Conservation (phyloP, 345 rosid genomes). For the Brassica cretica region DNA sequence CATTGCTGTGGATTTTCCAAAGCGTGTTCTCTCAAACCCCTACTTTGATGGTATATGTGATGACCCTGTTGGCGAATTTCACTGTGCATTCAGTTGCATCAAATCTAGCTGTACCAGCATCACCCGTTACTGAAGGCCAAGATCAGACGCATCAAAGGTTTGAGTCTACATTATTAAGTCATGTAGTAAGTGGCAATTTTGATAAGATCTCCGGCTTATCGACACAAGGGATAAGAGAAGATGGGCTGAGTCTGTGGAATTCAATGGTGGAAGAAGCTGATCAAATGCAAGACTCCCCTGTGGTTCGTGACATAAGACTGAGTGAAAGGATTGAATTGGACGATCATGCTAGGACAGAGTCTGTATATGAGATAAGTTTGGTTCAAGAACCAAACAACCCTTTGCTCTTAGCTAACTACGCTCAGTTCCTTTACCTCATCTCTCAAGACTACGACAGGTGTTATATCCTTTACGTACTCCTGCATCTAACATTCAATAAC, state of each 20-base stretch:
- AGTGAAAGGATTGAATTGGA: slow-evolving; percentile 49
- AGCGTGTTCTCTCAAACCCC: slow-evolving; percentile 70
- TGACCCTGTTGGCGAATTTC: slow-evolving; percentile 70
- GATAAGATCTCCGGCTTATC: slow-evolving; percentile 11
- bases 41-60: slow-evolving; percentile 70
- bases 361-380: slow-evolving; percentile 54
- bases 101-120: slow-evolving; percentile 20
- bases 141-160: not conserved
- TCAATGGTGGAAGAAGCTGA: slow-evolving; percentile 52
- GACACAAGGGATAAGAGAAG: slow-evolving; percentile 28
- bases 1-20: slow-evolving; percentile 68
- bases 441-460: slow-evolving; percentile 65
- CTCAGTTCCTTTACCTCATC: slow-evolving; percentile 64
- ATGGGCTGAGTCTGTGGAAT: slow-evolving; percentile 56
- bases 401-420: slow-evolving; percentile 71
- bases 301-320: slow-evolving; percentile 43
- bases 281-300: slow-evolving; percentile 40
- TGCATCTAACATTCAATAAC: not conserved
- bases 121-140: not conserved
- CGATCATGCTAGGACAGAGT: slow-evolving; percentile 52
- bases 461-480: not conserved
- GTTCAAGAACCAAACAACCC: slow-evolving; percentile 63
- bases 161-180: not conserved
- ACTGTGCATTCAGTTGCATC: slow-evolving; percentile 59
- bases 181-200: not conserved